Conservation (phyloP, 768 basidiomycete species). For the Suillus bovinus region DNA sequence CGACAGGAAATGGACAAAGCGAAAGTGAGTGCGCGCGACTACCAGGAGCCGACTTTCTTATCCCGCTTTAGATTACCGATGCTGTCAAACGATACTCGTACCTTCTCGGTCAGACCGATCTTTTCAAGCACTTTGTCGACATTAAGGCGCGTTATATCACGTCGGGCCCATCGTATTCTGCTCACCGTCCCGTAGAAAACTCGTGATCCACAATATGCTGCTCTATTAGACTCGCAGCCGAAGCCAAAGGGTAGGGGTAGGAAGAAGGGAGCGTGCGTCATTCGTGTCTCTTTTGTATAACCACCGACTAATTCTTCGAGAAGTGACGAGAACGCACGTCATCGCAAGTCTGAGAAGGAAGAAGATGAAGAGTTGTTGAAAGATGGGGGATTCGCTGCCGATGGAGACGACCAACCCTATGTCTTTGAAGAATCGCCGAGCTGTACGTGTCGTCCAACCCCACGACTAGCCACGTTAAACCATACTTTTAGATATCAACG, state of each 20-base stretch:
- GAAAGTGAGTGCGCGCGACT: constrained; percentile 50
- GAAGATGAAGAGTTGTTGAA: constrained; percentile 96
- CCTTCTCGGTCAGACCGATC: constrained; percentile 95
- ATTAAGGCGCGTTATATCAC: constrained; percentile 65
- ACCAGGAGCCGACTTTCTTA: constrained; percentile 13
- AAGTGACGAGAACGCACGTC: constrained; percentile 77
- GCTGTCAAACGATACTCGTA: constrained; percentile 97
- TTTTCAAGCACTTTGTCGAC: constrained; percentile 98
- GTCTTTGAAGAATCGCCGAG: constrained; percentile 94
- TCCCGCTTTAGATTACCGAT: constrained; percentile 67
- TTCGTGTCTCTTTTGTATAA: not conserved
- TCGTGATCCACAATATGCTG: constrained; percentile 92
- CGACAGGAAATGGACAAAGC: constrained; percentile 87
- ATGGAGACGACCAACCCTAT: constrained; percentile 86
- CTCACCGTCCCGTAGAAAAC: constrained; percentile 53
- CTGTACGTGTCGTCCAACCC: constrained; percentile 50
- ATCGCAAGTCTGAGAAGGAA: constrained; percentile 96
- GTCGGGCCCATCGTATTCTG: not conserved
- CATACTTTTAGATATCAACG: constrained; percentile 69
- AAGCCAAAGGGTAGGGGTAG: constrained; percentile 84
- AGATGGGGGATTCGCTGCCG: constrained; percentile 76
- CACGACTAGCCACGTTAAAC: constrained; percentile 5
- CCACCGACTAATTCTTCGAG: constrained; percentile 9
- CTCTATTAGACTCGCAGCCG: constrained; percentile 82
- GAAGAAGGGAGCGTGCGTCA: constrained; percentile 73